phyloP scores from a whole-genome alignment of 78 protist species.

The Dictyostelium purpureum region DNA sequence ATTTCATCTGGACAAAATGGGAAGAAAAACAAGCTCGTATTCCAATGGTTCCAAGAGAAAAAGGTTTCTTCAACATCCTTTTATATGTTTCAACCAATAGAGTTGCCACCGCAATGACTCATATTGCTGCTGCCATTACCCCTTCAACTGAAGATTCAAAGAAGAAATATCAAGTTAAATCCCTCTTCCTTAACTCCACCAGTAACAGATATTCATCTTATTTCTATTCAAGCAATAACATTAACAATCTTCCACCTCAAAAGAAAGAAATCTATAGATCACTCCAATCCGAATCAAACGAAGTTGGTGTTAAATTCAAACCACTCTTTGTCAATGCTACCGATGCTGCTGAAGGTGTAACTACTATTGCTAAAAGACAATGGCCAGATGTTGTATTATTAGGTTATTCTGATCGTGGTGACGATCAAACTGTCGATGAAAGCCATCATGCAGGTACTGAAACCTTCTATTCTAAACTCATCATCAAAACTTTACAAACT shows the following conservation, averaged over 20 bases:
- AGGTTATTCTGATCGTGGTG: not conserved
- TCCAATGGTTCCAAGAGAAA: slow-evolving; percentile 27
- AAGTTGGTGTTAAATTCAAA: slow-evolving; percentile 29
- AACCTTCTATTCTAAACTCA: slow-evolving; percentile 15
- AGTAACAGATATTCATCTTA: slow-evolving; percentile 47
- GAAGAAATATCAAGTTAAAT: slow-evolving; percentile 38
- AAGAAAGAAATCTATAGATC: slow-evolving; percentile 4
- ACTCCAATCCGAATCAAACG: not conserved
- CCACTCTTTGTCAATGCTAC: slow-evolving; percentile 43
- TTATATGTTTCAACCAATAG: slow-evolving; percentile 13
- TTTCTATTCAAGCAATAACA: not conserved
- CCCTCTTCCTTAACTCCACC: not conserved
- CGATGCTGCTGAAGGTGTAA: slow-evolving; percentile 20
- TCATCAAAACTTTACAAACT: slow-evolving; percentile 18
- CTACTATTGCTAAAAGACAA: not conserved
- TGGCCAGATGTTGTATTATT: slow-evolving; percentile 45
- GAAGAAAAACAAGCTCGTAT: not conserved
- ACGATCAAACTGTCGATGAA: not conserved
- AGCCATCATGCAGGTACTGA: not conserved
- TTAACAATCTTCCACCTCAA: slow-evolving; percentile 1
- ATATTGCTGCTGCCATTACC: slow-evolving; percentile 24
- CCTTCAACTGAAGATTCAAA: not conserved
- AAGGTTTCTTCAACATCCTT: slow-evolving; percentile 46
- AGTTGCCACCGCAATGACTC: not conserved
- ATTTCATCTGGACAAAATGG: slow-evolving; percentile 23